These are phyloP conservation scores for Phytophthora crassamura DNA, from an alignment of 352 stramenopile genomes.

Conservation along the genomic window DNA sequence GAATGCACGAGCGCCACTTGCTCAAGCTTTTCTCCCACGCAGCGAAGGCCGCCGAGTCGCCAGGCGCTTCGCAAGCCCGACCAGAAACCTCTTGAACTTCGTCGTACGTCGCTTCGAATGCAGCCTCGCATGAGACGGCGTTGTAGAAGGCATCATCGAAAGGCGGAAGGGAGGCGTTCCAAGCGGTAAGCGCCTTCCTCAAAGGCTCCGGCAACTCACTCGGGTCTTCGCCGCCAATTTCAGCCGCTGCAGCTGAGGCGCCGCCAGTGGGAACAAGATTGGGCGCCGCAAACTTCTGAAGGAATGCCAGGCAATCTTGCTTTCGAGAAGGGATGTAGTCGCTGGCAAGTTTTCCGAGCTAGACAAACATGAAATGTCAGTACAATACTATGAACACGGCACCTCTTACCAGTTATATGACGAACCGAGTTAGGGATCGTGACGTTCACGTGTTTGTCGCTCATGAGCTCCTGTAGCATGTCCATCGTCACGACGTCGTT, in stretches of 20 bases:
- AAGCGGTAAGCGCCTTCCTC: conserved; percentile 47
- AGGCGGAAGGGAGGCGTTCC: conserved; percentile 78
- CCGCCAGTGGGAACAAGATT: conserved; percentile 36
- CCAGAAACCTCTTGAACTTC: conserved; percentile 68
- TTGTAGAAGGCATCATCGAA: conserved; percentile 84
- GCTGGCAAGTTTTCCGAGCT: conserved; percentile 73
- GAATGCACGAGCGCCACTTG: conserved; percentile 68
- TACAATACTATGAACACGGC: not conserved
- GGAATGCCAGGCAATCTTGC: conserved; percentile 61
- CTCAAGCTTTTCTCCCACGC: conserved; percentile 60
- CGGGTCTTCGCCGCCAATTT: conserved; percentile 71
- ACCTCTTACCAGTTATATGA: not conserved
- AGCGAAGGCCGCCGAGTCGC: conserved; percentile 40
- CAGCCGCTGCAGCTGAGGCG: conserved; percentile 20
- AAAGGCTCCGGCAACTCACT: conserved; percentile 59
- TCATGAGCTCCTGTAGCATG: conserved; percentile 69
- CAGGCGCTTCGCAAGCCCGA: conserved; percentile 45
- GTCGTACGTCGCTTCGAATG: conserved; percentile 67
- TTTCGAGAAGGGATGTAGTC: conserved; percentile 67
- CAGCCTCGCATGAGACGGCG: conserved; percentile 75
- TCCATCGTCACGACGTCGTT: conserved; percentile 64
- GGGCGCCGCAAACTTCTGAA: conserved; percentile 63
- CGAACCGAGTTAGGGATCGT: conserved; percentile 72
- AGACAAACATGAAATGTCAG: conserved; percentile 1
- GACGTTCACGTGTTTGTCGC: conserved; percentile 63